Conservation (phyloP, 2,329 filamentous ascomycete genomes). For the Aspergillus quadricinctus region DNA sequence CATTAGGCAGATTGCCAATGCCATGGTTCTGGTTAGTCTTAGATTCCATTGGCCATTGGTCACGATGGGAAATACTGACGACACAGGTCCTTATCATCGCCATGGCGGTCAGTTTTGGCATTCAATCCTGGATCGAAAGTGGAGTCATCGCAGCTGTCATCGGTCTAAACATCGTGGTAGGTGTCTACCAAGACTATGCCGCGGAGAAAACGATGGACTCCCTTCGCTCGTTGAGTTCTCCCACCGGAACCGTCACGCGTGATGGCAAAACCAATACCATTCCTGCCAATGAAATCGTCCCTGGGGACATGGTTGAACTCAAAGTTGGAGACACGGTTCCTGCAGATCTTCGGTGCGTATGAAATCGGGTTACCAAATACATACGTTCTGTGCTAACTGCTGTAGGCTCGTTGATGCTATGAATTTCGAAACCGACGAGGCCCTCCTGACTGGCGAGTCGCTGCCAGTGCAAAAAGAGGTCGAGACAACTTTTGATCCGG, state of each 20-base stretch:
- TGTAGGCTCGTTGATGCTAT: conserved; percentile 55
- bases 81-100: conserved; percentile 69
- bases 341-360: conserved; percentile 53
- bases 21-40: conserved; percentile 62
- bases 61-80: no score
- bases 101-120: conserved; percentile 61
- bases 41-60: no score
- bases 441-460: conserved; percentile 60
- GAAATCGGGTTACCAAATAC: no score
- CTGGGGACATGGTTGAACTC: conserved; percentile 55
- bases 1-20: conserved; percentile 63
- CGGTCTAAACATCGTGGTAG: conserved; percentile 54
- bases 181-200: conserved; percentile 58
- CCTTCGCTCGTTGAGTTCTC: conserved; percentile 53
- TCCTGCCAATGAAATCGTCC: conserved; percentile 57
- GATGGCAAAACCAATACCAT: conserved; percentile 53
- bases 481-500: conserved; percentile 40
- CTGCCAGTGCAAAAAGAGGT: conserved; percentile 55
- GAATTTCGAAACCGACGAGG: conserved; percentile 72
- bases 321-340: conserved; percentile 60
- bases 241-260: conserved; percentile 55
- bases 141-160: conserved; percentile 59
- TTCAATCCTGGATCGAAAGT: conserved; percentile 56
- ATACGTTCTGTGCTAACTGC: conserved; percentile 20
- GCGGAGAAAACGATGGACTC: conserved; percentile 61